A percentile compares a stretch with the other conserved stretches of the same genome.
phyloP scores from a whole-genome alignment of 2,329 filamentous ascomycete species.

The Colletotrichum eleusines region DNA sequence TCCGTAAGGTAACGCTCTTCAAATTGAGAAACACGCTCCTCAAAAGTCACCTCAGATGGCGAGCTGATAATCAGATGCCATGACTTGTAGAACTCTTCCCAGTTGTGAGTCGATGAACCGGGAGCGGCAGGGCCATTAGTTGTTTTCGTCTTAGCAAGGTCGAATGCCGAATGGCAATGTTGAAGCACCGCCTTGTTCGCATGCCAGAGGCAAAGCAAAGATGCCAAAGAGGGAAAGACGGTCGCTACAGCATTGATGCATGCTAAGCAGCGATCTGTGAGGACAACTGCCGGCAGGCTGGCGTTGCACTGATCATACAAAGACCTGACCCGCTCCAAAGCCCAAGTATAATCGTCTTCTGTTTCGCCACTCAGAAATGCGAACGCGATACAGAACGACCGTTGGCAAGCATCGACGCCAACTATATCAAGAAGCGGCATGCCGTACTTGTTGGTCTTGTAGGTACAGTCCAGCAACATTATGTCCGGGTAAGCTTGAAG shows the following conservation, averaged over 20 bases:
- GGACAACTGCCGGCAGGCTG: constrained; percentile 40
- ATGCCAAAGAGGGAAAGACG: constrained; percentile 33
- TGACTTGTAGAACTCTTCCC: constrained; percentile 42
- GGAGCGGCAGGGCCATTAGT: neutral
- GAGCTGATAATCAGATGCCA: constrained; percentile 44
- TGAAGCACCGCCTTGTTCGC: constrained; percentile 42
- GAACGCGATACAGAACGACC: constrained; percentile 45
- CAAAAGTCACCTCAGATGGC: constrained; percentile 35
- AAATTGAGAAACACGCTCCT: constrained; percentile 41
- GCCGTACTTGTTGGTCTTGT: constrained; percentile 45
- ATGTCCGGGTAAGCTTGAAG: constrained; percentile 43
- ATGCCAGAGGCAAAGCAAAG: constrained; percentile 43
- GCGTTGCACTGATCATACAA: constrained; percentile 41
- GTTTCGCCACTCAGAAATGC: too few species aligned
- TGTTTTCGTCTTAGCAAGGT: neutral
- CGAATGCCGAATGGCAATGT: constrained; percentile 21
- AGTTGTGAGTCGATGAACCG: constrained; percentile 15
- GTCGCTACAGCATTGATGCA: constrained; percentile 39
- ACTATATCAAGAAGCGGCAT: constrained; percentile 41
- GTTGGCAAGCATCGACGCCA: constrained; percentile 41
- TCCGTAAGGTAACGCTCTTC: constrained; percentile 40
- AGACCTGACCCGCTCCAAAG: constrained; percentile 41
- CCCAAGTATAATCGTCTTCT: constrained; percentile 44
- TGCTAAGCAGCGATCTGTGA: constrained; percentile 44
- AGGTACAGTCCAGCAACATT: constrained; percentile 44